These are phyloP conservation scores for Gnetum montanum DNA, from an alignment of 75 land plant species.

Conservation along the genomic window DNA sequence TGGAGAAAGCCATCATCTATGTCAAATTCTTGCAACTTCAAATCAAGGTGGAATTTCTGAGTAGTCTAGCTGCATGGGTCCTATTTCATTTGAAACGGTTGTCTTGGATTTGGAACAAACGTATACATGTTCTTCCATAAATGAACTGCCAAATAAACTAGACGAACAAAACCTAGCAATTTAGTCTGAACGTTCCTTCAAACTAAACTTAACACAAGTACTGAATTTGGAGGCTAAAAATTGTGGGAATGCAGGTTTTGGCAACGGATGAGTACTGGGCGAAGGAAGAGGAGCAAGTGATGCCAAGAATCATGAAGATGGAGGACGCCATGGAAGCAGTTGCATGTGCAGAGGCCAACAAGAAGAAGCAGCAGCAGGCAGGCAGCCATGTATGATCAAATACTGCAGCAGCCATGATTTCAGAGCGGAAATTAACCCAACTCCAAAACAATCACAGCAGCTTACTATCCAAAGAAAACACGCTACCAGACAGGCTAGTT, in stretches of 20 bases:
- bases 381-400: too few relatives aligned
- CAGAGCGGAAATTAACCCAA: too few relatives aligned
- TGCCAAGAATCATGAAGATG: constrained; percentile 40
- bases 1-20: constrained; percentile 88
- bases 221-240: background rate
- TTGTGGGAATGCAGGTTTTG: constrained; percentile 60
- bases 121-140: background rate
- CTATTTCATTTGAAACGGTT: background rate
- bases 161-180: background rate
- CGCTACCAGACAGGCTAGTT: too few relatives aligned
- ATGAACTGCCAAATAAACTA: background rate
- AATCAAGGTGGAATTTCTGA: constrained; percentile 80
- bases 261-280: constrained; percentile 83
- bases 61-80: background rate
- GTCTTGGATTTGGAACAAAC: background rate
- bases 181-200: background rate
- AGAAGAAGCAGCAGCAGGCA: too few relatives aligned
- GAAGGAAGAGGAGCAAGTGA: constrained; percentile 47
- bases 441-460: too few relatives aligned
- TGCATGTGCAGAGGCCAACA: constrained; percentile 2
- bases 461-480: too few relatives aligned
- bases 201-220: background rate
- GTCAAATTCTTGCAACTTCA: constrained; percentile 84
- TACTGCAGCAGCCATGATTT: too few relatives aligned
- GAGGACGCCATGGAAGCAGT: constrained; percentile 52